These are phyloP conservation scores for Marvania coccoides DNA, from an alignment of 139 green algal genomes.

Conservation along the genomic window DNA sequence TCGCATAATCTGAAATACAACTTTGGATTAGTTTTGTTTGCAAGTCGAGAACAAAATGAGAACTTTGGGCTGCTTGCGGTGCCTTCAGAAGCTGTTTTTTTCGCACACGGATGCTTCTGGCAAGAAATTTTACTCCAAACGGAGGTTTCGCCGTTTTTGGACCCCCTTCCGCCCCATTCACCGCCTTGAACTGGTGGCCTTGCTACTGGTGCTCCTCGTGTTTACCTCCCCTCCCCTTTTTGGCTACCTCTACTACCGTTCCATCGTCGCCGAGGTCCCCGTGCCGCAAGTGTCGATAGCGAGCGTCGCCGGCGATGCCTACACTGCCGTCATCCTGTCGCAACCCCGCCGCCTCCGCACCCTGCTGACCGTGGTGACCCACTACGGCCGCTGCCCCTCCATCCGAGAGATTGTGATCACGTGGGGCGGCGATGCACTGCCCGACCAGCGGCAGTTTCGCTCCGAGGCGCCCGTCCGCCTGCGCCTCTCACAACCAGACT, in stretches of 20 bases:
- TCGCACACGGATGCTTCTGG: too few species aligned
- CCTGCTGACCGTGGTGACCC: background rate
- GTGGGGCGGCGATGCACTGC: background rate
- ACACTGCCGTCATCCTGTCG: background rate
- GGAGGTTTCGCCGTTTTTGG: too few species aligned
- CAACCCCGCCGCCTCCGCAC: background rate
- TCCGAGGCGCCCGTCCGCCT: background rate
- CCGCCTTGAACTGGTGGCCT: too few species aligned
- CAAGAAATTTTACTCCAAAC: too few species aligned
- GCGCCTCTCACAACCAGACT: background rate
- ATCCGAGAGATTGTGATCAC: background rate
- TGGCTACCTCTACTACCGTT: background rate
- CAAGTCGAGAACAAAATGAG: too few species aligned
- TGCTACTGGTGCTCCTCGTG: too few species aligned
- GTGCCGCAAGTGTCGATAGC: background rate
- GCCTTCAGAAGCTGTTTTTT: too few species aligned
- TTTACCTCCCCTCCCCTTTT: background rate
- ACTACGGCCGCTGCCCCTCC: background rate
- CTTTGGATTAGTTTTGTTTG: too few species aligned
- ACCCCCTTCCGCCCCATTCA: too few species aligned
- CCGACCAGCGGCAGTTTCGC: background rate
- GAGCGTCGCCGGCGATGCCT: background rate
- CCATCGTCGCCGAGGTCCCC: background rate
- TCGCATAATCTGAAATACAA: too few species aligned
- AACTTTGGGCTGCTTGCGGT: too few species aligned